phyloP scores from a whole-genome alignment of 202 grass and related monocot genomes.

The Zizania palustris region DNA sequence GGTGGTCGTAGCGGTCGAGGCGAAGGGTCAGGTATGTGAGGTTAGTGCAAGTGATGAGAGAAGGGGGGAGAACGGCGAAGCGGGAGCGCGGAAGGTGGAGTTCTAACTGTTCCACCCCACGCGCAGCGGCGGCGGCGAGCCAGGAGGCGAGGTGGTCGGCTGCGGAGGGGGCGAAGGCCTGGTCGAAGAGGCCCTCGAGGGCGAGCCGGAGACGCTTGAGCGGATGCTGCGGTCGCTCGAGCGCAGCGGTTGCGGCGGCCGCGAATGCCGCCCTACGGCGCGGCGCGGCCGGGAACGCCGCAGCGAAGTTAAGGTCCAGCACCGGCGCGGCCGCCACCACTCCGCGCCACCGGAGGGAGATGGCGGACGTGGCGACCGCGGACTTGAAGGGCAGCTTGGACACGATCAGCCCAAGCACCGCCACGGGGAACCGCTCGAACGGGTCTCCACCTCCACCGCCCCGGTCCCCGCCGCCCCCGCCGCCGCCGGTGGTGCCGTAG shows the following conservation, averaged over 20 bases:
- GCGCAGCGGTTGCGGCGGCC: slow-evolving; percentile 30
- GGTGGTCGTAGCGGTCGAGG: slow-evolving; percentile 44
- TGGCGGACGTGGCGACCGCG: slow-evolving; percentile 51
- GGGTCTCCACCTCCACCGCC: slow-evolving; percentile 26
- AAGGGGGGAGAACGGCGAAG: slow-evolving; percentile 43
- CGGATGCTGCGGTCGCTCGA: slow-evolving; percentile 28
- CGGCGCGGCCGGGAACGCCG: slow-evolving; percentile 51
- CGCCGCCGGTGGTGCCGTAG: slow-evolving; percentile 25
- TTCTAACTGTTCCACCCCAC: slow-evolving; percentile 47
- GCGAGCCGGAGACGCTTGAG: slow-evolving; percentile 49
- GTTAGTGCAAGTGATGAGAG: slow-evolving; percentile 44
- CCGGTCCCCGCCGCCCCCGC: neutral
- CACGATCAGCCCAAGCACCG: slow-evolving; percentile 54
- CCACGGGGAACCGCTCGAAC: slow-evolving; percentile 53
- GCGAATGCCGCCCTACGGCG: slow-evolving; percentile 58
- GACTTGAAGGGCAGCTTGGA: slow-evolving; percentile 58
- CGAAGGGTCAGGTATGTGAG: slow-evolving; percentile 49
- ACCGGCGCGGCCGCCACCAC: slow-evolving; percentile 41
- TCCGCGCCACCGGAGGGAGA: slow-evolving; percentile 58
- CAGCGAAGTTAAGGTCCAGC: slow-evolving; percentile 60
- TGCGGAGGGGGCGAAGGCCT: slow-evolving; percentile 40
- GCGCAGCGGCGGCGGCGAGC: slow-evolving; percentile 48
- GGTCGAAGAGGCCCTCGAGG: slow-evolving; percentile 51
- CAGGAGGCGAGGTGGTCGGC: slow-evolving; percentile 48
- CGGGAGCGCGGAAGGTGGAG: slow-evolving; percentile 61